Evolutionary conservation across 331 rosid genomes (phyloP).

Genomic region (Quercus lobata): DNA sequence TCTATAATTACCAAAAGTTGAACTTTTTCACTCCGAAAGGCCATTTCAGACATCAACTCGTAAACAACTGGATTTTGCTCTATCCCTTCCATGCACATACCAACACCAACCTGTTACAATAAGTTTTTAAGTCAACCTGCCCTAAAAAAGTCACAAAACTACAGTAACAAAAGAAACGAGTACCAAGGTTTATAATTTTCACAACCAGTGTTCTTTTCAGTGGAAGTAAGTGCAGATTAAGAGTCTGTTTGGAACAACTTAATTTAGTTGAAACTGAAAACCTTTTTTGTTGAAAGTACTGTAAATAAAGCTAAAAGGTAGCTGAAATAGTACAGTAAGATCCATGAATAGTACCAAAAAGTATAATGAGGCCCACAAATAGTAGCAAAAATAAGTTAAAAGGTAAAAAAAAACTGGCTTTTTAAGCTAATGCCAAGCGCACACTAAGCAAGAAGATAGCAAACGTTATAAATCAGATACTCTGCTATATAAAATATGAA

Average conservation of each 20-base stretch:
- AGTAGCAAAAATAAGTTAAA: no score
- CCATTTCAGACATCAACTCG: slow-evolving; percentile 94
- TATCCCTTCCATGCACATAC: slow-evolving; percentile 99
- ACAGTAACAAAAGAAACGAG: slow-evolving; percentile 4
- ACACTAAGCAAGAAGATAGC: slow-evolving; percentile 2
- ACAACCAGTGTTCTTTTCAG: background rate
- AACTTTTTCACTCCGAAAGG: slow-evolving; percentile 72
- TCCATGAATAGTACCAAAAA: no score
- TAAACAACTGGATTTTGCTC: slow-evolving; percentile 89
- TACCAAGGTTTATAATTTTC: background rate
- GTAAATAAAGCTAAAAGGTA: no score
- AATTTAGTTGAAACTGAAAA: no score
- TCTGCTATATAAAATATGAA: background rate
- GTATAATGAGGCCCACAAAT: no score
- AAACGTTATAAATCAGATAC: background rate
- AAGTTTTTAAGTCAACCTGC: slow-evolving; percentile 3
- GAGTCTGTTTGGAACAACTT: no score
- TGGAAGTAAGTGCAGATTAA: background rate
- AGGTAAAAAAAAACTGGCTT: no score
- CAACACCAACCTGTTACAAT: slow-evolving; percentile 77
- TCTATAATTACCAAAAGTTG: slow-evolving; percentile 46
- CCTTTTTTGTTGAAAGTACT: no score
- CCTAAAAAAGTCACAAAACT: slow-evolving; percentile 6
- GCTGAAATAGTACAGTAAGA: no score
- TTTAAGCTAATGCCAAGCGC: no score